phyloP scores from a whole-genome alignment of 495 filamentous ascomycete genomes.

The Hyaloscypha finlandica region DNA sequence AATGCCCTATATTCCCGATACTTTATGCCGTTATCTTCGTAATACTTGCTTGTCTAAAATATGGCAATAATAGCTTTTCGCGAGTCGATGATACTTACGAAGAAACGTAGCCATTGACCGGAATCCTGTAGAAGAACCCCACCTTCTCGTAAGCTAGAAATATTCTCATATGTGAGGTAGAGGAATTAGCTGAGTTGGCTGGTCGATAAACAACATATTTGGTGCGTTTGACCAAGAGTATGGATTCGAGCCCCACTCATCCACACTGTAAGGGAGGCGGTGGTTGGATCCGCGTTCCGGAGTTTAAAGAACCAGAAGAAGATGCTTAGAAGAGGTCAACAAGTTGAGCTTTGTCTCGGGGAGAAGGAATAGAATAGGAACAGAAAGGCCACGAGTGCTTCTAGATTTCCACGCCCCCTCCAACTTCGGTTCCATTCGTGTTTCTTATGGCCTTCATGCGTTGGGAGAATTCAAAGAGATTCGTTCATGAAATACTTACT shows the following conservation, averaged over 20 bases:
- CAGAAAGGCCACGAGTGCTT: too few species aligned
- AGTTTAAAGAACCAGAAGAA: constrained; percentile 71
- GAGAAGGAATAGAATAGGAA: too few species aligned
- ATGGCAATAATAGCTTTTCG: background rate
- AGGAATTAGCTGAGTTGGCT: constrained; percentile 49
- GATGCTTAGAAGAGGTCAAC: constrained; percentile 34
- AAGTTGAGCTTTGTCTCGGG: background rate
- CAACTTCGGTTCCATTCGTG: background rate
- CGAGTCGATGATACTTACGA: background rate
- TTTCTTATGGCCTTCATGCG: background rate
- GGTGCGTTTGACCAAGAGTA: constrained; percentile 60
- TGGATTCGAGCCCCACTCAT: constrained; percentile 53
- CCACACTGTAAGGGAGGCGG: constrained; percentile 63
- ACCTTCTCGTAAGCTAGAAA: constrained; percentile 30
- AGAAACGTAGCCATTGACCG: constrained; percentile 49
- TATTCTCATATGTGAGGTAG: too few species aligned
- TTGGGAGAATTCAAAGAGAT: too few species aligned
- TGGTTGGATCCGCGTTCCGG: constrained; percentile 50
- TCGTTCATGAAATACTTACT: constrained; percentile 27
- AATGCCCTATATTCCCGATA: too few species aligned
- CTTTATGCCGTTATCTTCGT: too few species aligned
- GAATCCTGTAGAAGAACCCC: constrained; percentile 60
- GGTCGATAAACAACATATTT: constrained; percentile 62
- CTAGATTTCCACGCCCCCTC: background rate
- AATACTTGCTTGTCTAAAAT: constrained; percentile 25